Conservation (phyloP, 2,329 filamentous ascomycete species). For the Alternaria alternata region DNA sequence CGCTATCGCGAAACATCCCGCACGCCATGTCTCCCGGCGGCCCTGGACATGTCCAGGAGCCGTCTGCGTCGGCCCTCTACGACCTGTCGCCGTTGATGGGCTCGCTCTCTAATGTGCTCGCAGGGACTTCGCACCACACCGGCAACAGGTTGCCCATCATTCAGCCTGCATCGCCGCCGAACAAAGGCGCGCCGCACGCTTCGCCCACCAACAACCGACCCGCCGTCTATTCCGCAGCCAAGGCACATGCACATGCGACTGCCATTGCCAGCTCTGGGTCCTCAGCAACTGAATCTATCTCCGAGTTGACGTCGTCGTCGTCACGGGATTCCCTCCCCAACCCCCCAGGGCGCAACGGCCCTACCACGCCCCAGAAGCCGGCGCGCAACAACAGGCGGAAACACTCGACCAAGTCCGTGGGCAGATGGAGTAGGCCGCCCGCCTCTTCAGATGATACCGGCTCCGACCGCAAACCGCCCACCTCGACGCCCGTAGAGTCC, state of each 20-base stretch:
- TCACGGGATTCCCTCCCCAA: slow-evolving; percentile 41
- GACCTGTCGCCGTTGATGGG: slow-evolving; percentile 18
- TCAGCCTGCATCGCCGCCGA: slow-evolving; percentile 35
- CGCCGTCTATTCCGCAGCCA: slow-evolving; percentile 19
- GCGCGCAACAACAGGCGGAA: slow-evolving; percentile 36
- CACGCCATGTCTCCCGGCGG: slow-evolving; percentile 30
- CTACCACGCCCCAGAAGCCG: slow-evolving; percentile 39
- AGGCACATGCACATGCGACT: slow-evolving; percentile 39
- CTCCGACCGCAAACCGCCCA: slow-evolving; percentile 34
- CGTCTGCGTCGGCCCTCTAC: slow-evolving; percentile 13
- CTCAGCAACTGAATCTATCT: slow-evolving; percentile 33
- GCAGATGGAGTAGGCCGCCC: slow-evolving; percentile 43
- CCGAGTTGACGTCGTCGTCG: slow-evolving; percentile 44
- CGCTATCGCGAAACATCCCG: slow-evolving; percentile 28
- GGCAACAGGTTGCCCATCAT: slow-evolving; percentile 34
- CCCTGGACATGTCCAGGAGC: slow-evolving; percentile 22
- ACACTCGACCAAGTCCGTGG: slow-evolving; percentile 34
- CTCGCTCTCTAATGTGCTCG: slow-evolving; percentile 32
- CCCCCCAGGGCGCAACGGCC: slow-evolving; percentile 31
- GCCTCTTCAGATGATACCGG: slow-evolving; percentile 41
- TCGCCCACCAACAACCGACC: slow-evolving; percentile 22
- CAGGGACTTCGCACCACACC: slow-evolving; percentile 28
- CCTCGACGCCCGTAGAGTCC: slow-evolving; percentile 28
- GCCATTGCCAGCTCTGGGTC: slow-evolving; percentile 35
- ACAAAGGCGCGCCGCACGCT: slow-evolving; percentile 39